A percentile compares a stretch with the other conserved stretches of the same genome.
Evolutionary conservation across 768 basidiomycete species (phyloP).

Genomic region (Pleurotus cornucopiae): DNA sequence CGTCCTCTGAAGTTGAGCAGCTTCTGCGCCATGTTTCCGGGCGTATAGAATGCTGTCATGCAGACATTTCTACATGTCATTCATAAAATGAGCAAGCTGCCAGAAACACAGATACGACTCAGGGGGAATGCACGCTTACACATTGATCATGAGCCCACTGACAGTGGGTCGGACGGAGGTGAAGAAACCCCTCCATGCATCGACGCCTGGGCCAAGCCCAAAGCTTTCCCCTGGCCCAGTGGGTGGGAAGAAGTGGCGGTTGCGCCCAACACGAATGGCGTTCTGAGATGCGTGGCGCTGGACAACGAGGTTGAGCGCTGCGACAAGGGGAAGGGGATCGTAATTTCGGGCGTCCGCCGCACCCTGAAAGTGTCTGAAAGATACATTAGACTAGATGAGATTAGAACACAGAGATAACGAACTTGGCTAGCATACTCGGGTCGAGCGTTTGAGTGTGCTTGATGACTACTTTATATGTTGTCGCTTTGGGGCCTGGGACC

Average conservation of each 20-base stretch:
- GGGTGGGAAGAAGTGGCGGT: constrained; percentile 51
- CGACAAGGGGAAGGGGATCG: constrained; percentile 46
- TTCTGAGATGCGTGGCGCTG: constrained; percentile 40
- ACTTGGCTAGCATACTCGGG: constrained; percentile 28
- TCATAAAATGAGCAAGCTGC: too few relatives aligned
- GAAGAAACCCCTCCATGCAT: constrained; percentile 43
- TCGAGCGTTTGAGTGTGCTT: constrained; percentile 37
- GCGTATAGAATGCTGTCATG: constrained; percentile 52
- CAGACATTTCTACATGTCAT: constrained; percentile 39
- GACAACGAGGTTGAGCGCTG: constrained; percentile 56
- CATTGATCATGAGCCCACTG: constrained; percentile 51
- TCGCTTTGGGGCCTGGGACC: constrained; percentile 30
- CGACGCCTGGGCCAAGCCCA: constrained; percentile 29
- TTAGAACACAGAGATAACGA: constrained; percentile 7
- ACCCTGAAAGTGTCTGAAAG: constrained; percentile 48
- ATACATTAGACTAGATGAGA: background rate
- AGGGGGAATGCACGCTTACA: constrained; percentile 25
- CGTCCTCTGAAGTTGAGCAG: constrained; percentile 41
- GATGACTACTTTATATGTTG: constrained; percentile 38
- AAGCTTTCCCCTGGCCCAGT: constrained; percentile 15
- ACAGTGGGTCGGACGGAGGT: constrained; percentile 44
- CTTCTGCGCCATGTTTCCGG: constrained; percentile 60
- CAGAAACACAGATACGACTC: background rate
- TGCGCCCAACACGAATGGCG: constrained; percentile 51
- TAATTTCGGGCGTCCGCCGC: constrained; percentile 35